Evolutionary conservation across 1,284 basidiomycete genomes (phyloP).

Genomic region (Rhodotorula sp.): DNA sequence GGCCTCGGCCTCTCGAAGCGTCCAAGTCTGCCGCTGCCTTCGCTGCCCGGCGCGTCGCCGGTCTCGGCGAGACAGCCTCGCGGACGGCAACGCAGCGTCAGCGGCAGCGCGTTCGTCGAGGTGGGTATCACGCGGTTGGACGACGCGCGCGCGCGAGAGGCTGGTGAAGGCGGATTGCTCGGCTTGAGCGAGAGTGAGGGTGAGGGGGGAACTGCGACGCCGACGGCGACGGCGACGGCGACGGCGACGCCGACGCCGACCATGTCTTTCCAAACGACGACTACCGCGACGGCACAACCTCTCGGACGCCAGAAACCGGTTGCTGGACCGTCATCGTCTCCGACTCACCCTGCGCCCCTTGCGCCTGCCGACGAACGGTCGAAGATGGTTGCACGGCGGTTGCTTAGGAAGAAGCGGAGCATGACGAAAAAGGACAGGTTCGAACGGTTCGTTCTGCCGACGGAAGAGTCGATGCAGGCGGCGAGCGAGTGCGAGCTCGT

Average conservation of each 20-base stretch:
- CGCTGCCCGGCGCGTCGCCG: background rate
- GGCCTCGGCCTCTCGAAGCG: background rate
- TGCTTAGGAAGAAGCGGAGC: background rate
- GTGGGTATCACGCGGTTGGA: background rate
- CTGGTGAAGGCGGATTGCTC: background rate
- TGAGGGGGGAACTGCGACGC: too few species aligned
- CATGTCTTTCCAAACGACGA: background rate
- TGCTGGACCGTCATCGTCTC: too few species aligned
- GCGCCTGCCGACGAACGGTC: background rate
- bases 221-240: too few species aligned
- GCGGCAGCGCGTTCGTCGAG: background rate
- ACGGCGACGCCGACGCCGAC: background rate
- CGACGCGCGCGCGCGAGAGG: background rate
- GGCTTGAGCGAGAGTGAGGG: background rate
- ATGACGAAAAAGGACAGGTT: slow-evolving; percentile 4
- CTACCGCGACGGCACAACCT: background rate
- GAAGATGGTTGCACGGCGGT: background rate
- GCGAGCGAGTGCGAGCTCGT: slow-evolving; percentile 19
- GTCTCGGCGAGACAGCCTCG: background rate
- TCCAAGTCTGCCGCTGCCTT: background rate
- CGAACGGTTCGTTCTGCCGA: slow-evolving; percentile 30
- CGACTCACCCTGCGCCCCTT: background rate
- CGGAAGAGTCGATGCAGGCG: slow-evolving; percentile 1
- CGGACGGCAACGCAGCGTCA: background rate
- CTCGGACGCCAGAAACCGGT: too few species aligned